Base-by-base conservation (phyloP, 2,329 filamentous ascomycete genomes). In the Trichoderma sp. region DNA sequence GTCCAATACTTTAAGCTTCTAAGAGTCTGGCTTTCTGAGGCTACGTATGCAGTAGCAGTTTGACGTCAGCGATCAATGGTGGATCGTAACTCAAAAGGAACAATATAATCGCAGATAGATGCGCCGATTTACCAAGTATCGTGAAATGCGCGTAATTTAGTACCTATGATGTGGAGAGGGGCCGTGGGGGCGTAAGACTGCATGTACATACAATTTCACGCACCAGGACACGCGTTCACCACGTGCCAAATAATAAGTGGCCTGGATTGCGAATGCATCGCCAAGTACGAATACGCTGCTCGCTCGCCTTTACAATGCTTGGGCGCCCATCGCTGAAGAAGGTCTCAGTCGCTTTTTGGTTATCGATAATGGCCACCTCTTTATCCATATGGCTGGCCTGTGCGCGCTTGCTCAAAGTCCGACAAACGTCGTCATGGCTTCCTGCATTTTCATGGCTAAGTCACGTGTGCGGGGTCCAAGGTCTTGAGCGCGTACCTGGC, bases 11-110 rank as follows among this genome's bases (percentile, higher is more conserved):
- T 3, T 41, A 14, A 41, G 14, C 38, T 16, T 41, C 14, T 7
- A 41, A 5, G 38, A 16, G 16, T 41, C 16, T 41, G 0, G 27
- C 27, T 27, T 27, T 41, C 38, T 41, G 38, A 41, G 38, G 16
- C 38, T 41, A 41, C 38, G 38, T 8, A 45, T 45, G 16, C 41
- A 7, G 1, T n/a, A 9, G 16, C 41, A n/a, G 7, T 45, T 45
- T 45, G 41, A n/a, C 41, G 16, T 45, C 18, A 45, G 0, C 0
- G 41, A 9, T 3, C 7, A 45, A 0, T 1, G 16, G 41, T n/a
- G 41, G 41, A n/a, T 45, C 16, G 16, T 9, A 4, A 4, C 16
- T n/a, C 7, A 45, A 45, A 4, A 9, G 41, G 16, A 45, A n/a
- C 41, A n/a, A 4, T 1, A 1, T 2, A 45, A n/a, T 2, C 3